Percentiles rank a stretch among this genome's conserved stretches.
Conservation (phyloP, 805 yeast species). For the Teunomyces gatunensis region DNA sequence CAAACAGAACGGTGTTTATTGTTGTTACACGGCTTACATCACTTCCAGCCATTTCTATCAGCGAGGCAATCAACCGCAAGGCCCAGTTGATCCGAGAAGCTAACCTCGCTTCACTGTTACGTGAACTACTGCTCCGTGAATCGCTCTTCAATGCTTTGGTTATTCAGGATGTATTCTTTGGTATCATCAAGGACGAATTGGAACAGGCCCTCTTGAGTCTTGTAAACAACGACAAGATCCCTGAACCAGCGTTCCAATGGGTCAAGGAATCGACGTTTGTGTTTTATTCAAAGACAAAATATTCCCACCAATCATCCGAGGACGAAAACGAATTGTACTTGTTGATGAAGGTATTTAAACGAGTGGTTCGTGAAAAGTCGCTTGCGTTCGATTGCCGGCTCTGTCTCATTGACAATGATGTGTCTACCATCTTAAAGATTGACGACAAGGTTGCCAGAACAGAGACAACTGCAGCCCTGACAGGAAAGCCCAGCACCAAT, state of each 20-base stretch:
- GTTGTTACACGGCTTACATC: constrained; percentile 29
- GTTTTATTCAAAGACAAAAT: constrained; percentile 34
- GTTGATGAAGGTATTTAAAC: constrained; percentile 35
- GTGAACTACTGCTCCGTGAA: constrained; percentile 20
- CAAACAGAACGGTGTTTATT: constrained; percentile 70
- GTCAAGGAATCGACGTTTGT: constrained; percentile 41
- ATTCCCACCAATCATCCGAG: constrained; percentile 30
- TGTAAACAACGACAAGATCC: constrained; percentile 19
- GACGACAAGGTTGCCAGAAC: constrained; percentile 8
- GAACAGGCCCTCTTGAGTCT: constrained; percentile 26
- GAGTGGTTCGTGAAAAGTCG: constrained; percentile 33
- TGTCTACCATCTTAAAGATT: constrained; percentile 16
- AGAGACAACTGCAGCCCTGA: background rate
- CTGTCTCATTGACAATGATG: constrained; percentile 39
- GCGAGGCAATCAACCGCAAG: constrained; percentile 34
- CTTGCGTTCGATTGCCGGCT: constrained; percentile 51
- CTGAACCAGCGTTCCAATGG: constrained; percentile 37
- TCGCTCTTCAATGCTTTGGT: constrained; percentile 52
- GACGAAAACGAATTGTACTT: constrained; percentile 43
- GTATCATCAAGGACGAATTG: constrained; percentile 48
- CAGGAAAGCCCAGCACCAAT: constrained; percentile 1
- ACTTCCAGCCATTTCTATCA: constrained; percentile 47
- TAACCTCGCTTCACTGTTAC: constrained; percentile 18
- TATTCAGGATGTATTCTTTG: constrained; percentile 52
- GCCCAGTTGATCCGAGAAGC: constrained; percentile 19